phyloP scores from a whole-genome alignment of 306 rosid genomes.

The Trifolium pratense region DNA sequence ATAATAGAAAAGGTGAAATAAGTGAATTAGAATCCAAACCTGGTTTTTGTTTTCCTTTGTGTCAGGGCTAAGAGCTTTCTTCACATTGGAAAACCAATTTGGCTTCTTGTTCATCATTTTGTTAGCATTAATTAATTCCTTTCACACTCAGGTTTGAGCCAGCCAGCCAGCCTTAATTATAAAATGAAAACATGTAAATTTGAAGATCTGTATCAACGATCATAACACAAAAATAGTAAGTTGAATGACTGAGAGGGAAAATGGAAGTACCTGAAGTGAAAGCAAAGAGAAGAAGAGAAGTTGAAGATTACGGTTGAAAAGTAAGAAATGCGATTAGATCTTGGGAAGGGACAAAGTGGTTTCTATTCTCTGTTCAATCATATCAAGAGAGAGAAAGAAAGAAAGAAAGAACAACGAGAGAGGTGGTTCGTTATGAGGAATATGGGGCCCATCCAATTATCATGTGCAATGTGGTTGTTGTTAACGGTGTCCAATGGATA shows the following conservation, averaged over 20 bases:
- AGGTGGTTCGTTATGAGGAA: not conserved
- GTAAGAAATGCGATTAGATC: constrained; percentile 56
- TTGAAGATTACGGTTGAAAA: constrained; percentile 41
- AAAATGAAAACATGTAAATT: constrained; percentile 26
- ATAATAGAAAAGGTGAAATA: too few species aligned
- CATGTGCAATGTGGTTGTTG: constrained; percentile 30
- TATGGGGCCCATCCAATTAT: constrained; percentile 51
- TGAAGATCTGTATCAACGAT: constrained; percentile 19
- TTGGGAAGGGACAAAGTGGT: constrained; percentile 46
- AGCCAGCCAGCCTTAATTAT: too few species aligned
- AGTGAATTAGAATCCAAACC: constrained; percentile 50
- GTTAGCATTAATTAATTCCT: constrained; percentile 61
- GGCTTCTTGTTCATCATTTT: constrained; percentile 91
- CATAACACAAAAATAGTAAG: constrained; percentile 19
- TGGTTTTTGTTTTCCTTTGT: constrained; percentile 74
- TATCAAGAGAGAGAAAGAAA: constrained; percentile 29
- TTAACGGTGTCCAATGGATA: constrained; percentile 28
- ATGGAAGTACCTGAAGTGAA: constrained; percentile 57
- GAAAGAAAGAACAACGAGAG: too few species aligned
- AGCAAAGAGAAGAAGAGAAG: constrained; percentile 45
- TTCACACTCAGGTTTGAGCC: constrained; percentile 23
- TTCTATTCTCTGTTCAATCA: constrained; percentile 33
- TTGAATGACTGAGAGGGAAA: constrained; percentile 29
- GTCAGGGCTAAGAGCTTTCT: constrained; percentile 94
- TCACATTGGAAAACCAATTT: constrained; percentile 91